These are phyloP conservation scores for Naganishia vishniacii DNA, from an alignment of 768 basidiomycete species.

Conservation along the genomic window DNA sequence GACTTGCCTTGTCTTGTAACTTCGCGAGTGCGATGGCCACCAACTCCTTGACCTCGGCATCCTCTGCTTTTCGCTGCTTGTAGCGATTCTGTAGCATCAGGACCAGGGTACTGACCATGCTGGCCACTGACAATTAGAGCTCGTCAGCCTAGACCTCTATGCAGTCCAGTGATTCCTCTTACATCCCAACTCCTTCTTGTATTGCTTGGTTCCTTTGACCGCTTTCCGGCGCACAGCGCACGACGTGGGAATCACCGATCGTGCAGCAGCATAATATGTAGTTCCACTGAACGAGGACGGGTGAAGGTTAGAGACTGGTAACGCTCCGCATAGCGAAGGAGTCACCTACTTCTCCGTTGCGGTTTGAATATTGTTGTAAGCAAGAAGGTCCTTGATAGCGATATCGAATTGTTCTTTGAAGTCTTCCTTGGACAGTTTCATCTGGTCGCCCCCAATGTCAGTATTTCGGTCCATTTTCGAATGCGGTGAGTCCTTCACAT, in stretches of 20 bases:
- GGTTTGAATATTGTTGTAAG: slow-evolving; percentile 18
- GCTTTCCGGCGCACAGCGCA: slow-evolving; percentile 38
- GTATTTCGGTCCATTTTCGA: no score
- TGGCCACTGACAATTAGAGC: neutral
- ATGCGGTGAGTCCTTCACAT: neutral
- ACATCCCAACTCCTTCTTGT: slow-evolving; percentile 46
- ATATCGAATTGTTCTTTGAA: slow-evolving; percentile 13
- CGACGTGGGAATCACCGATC: slow-evolving; percentile 47
- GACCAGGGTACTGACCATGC: slow-evolving; percentile 31
- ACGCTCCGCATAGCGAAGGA: neutral
- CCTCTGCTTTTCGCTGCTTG: slow-evolving; percentile 36
- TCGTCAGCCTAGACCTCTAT: neutral
- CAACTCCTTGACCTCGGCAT: slow-evolving; percentile 44
- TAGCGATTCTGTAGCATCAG: slow-evolving; percentile 28
- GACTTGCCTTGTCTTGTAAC: slow-evolving; percentile 45
- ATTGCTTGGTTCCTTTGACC: slow-evolving; percentile 25
- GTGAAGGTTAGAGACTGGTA: no score
- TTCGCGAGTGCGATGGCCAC: slow-evolving; percentile 41
- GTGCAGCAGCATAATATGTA: slow-evolving; percentile 32
- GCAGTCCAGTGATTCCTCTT: slow-evolving; percentile 22
- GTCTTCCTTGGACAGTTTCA: slow-evolving; percentile 15
- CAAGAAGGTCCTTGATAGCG: slow-evolving; percentile 19
- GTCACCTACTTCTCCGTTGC: slow-evolving; percentile 25
- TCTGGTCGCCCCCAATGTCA: neutral
- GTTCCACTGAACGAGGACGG: slow-evolving; percentile 1